Conservation (phyloP, 805 yeast species). For the Kuraishia ogatae region DNA sequence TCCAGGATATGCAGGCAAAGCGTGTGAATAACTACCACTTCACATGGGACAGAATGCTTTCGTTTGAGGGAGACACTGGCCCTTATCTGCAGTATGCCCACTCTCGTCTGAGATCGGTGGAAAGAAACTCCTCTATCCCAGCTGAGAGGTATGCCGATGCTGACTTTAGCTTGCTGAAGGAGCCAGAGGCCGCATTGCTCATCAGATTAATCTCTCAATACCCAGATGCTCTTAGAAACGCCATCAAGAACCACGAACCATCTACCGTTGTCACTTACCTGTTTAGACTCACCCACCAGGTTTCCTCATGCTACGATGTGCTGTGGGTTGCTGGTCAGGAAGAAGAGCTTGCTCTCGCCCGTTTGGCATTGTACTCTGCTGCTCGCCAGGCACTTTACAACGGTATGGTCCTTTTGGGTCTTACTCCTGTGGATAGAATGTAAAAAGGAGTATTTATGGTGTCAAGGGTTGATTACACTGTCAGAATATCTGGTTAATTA, state of each 20-base stretch:
- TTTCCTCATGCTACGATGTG: conserved; percentile 91
- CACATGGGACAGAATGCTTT: conserved; percentile 96
- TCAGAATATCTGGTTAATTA: conserved; percentile 25
- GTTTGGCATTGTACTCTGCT: conserved; percentile 83
- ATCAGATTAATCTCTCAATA: conserved; percentile 78
- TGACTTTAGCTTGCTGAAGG: conserved; percentile 18
- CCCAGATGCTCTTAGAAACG: conserved; percentile 82
- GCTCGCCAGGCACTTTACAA: conserved; percentile 85
- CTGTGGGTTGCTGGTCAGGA: conserved; percentile 97
- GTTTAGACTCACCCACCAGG: conserved; percentile 87
- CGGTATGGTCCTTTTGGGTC: conserved; percentile 84
- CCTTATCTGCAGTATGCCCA: conserved; percentile 98
- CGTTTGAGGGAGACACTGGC: conserved; percentile 99
- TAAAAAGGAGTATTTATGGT: conserved; percentile 28
- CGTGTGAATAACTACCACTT: conserved; percentile 93
- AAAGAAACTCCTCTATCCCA: conserved; percentile 56
- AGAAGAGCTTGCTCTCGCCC: conserved; percentile 75
- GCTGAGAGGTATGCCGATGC: conserved; percentile 16
- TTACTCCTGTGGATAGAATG: conserved; percentile 99
- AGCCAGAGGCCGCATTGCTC: conserved; percentile 33
- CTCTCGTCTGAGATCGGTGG: conserved; percentile 90
- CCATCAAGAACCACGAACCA: conserved; percentile 83
- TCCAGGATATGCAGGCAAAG: conserved; percentile 98
- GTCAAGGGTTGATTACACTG: conserved; percentile 3
- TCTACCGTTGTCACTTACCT: conserved; percentile 89